A percentile compares a stretch with the other conserved stretches of the same genome.
These are phyloP conservation scores for Dothideomycetes sp. DNA, from an alignment of 2,329 filamentous ascomycete species.

Conservation along the genomic window DNA sequence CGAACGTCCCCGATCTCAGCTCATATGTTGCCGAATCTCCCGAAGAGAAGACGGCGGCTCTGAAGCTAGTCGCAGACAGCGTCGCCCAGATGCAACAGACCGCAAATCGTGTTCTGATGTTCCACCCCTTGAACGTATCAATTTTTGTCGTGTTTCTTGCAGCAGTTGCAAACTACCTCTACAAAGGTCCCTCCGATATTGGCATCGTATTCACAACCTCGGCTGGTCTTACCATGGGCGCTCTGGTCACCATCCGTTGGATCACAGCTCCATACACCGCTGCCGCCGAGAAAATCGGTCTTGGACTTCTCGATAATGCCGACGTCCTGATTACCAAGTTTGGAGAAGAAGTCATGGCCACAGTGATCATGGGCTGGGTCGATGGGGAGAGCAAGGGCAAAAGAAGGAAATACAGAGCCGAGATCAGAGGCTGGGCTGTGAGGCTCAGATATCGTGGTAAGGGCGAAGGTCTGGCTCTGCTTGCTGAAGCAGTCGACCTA, in stretches of 20 bases:
- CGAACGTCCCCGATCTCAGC: constrained; percentile 54
- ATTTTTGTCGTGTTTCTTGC: constrained; percentile 31
- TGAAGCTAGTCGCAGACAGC: constrained; percentile 69
- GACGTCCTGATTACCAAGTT: constrained; percentile 54
- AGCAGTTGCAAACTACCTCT: constrained; percentile 32
- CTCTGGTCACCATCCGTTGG: constrained; percentile 53
- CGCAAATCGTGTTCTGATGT: constrained; percentile 54
- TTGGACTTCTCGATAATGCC: constrained; percentile 50
- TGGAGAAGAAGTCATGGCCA: constrained; percentile 60
- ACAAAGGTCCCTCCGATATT: constrained; percentile 37
- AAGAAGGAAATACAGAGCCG: constrained; percentile 49
- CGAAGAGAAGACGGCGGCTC: constrained; percentile 55
- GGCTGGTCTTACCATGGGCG: constrained; percentile 54
- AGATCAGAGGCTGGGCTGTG: constrained; percentile 79
- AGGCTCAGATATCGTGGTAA: constrained; percentile 57
- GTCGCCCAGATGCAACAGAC: constrained; percentile 72
- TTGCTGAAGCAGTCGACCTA: constrained; percentile 62
- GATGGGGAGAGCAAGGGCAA: constrained; percentile 36
- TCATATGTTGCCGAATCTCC: constrained; percentile 45
- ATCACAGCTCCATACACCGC: constrained; percentile 53
- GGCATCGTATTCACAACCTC: constrained; percentile 49
- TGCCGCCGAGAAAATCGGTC: constrained; percentile 52
- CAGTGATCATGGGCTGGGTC: constrained; percentile 59
- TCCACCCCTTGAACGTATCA: constrained; percentile 45
- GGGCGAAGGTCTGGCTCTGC: constrained; percentile 62